These are phyloP conservation scores for Eutrema japonicum DNA, from an alignment of 345 rosid species.

Conservation along the genomic window DNA sequence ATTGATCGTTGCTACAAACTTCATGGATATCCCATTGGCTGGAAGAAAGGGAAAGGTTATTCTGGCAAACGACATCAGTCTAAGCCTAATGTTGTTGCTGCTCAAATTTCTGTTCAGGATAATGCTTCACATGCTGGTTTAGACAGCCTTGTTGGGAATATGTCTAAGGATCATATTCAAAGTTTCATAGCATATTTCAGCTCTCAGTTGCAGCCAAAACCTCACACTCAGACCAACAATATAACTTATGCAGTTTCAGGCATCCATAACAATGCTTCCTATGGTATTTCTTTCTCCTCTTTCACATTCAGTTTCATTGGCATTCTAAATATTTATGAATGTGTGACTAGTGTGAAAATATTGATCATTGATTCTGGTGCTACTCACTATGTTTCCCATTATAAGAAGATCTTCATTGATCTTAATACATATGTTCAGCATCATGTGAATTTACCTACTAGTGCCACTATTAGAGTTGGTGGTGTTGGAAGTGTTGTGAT, in stretches of 20 bases:
- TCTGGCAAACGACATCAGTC: too few species aligned
- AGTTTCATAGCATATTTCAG: not conserved
- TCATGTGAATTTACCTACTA: not conserved
- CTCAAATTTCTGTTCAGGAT: too few species aligned
- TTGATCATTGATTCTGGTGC: not conserved
- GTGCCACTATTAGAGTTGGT: not conserved
- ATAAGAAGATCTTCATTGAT: not conserved
- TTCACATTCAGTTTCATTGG: not conserved
- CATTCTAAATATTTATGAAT: not conserved
- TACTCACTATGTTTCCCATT: not conserved
- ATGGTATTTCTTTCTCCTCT: not conserved
- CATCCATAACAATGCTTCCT: not conserved
- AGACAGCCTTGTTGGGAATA: not conserved
- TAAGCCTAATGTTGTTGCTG: too few species aligned
- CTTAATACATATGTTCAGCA: not conserved
- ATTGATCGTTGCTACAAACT: too few species aligned
- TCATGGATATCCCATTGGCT: too few species aligned
- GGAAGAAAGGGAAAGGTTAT: too few species aligned
- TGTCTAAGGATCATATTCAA: not conserved
- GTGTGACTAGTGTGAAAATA: not conserved
- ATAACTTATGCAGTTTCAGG: too few species aligned
- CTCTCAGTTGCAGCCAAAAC: too few species aligned
- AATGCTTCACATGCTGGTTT: too few species aligned
- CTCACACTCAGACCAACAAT: too few species aligned
- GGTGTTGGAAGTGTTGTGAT: not conserved